Base-by-base conservation (phyloP, 2,329 filamentous ascomycete species). In the Ustulina deusta region DNA sequence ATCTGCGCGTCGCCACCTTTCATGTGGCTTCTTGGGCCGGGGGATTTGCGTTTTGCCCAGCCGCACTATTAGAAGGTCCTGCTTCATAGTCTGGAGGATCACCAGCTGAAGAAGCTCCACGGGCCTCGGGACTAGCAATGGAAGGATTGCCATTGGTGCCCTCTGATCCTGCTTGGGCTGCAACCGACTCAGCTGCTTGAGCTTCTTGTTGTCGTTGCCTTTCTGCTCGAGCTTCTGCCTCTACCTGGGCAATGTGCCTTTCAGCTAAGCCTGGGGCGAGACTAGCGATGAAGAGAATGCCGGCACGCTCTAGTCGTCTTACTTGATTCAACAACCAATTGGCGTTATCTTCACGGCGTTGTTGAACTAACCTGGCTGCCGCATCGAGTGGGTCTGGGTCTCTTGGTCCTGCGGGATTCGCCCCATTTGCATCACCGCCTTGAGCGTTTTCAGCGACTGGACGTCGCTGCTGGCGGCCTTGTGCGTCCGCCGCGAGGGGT, bases 251-350 rank as follows among this genome's bases (percentile, higher is more conserved):
- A 68, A 91, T 90, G 69, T 91, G 89, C 56, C 88, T 81, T 78
- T 91, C 89, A 0, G 88, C 88, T 27, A 91, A 84, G 10, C 89
- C 89, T 0, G 89, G 89, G 1, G 89, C 87, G 68, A 91, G 84
- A 74, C 89, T 91, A 22, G 89, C 89, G 25, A 91, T 79, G 73
- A 91, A 91, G 27, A 91, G 80, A 17, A 91, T 82, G 0, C 86
- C 82, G 20, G 88, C 86, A 69, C 89, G 84, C 77, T 91, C 88
- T 6, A 87, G 73, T 11, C 87, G 81, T 64, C 88, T 82, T 5
- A 86, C 77, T 63, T 86, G 84, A 58, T 83, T 78, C 68, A 83
- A 74, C 5, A 88, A 72, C 84, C 86, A 85, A 54, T 81, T 82
- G 9, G 79, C 81, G 69, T 88, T 85, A 2, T 77, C 77, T 17